Conservation (phyloP, 192 early-diverging fungal genomes). For the Lunasporangiospora selenospora region DNA sequence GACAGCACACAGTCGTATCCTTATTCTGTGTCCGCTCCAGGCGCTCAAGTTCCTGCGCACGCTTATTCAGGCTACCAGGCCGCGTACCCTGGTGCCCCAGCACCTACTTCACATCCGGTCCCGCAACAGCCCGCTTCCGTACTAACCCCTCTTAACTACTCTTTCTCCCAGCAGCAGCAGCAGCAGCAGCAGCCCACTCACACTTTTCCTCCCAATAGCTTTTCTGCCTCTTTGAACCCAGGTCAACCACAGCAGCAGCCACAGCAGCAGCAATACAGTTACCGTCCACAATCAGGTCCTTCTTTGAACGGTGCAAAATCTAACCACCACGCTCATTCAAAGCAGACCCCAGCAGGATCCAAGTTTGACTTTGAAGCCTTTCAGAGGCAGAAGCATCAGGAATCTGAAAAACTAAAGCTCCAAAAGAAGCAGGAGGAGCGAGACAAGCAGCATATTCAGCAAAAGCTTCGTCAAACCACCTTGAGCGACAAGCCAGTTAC, state of each 20-base stretch:
- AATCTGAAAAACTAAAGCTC: constrained; percentile 18
- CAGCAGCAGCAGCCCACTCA: constrained; percentile 18
- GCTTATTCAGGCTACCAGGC: constrained; percentile 13
- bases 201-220: constrained; percentile 39
- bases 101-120: constrained; percentile 3
- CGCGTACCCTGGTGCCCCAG: constrained; percentile 1
- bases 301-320: neutral
- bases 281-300: neutral
- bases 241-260: neutral
- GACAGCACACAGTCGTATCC: constrained; percentile 14
- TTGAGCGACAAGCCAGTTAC: constrained; percentile 4
- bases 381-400: constrained; percentile 41
- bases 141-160: constrained; percentile 44
- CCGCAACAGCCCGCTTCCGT: constrained; percentile 10
- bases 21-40: constrained; percentile 22
- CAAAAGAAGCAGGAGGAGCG: neutral
- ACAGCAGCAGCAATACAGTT: neutral
- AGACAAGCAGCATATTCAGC: constrained; percentile 1
- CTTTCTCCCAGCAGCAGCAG: constrained; percentile 20
- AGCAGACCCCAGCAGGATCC: constrained; percentile 6
- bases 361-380: constrained; percentile 41
- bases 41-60: constrained; percentile 26
- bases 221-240: neutral
- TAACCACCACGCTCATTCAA: constrained; percentile 2
- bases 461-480: constrained; percentile 7